A percentile compares a stretch with the other conserved stretches of the same genome.
Conservation (phyloP, 805 yeast species). For the Pichia nanzhaoensis region DNA sequence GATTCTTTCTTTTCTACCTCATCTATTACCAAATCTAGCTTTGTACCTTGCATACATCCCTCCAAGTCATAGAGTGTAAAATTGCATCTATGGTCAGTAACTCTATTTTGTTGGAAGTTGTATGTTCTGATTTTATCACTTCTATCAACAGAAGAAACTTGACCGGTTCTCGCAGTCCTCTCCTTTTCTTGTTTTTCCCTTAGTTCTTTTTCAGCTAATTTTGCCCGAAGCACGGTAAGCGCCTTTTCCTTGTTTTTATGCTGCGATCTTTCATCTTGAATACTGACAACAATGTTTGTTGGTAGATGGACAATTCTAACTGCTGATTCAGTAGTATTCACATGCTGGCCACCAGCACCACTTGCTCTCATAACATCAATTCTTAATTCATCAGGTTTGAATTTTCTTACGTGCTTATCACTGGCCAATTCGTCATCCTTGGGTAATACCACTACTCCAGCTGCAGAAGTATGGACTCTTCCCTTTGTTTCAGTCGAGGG, state of each 20-base stretch:
- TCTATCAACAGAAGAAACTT: conserved; percentile 83
- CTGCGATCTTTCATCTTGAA: conserved; percentile 94
- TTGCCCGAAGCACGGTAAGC: conserved; percentile 68
- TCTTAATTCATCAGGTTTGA: conserved; percentile 81
- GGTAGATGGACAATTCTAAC: conserved; percentile 90
- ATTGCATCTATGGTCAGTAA: conserved; percentile 92
- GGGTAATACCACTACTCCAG: conserved; percentile 92
- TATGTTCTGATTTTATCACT: conserved; percentile 92
- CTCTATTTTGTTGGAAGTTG: conserved; percentile 85
- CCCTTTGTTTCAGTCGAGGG: conserved; percentile 95
- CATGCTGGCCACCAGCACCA: conserved; percentile 98
- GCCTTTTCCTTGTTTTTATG: conserved; percentile 93
- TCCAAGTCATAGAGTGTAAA: conserved; percentile 68
- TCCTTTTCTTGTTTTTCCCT: conserved; percentile 59
- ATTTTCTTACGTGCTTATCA: conserved; percentile 41
- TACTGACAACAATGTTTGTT: conserved; percentile 79
- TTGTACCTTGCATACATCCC: conserved; percentile 56
- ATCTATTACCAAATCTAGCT: conserved; percentile 49
- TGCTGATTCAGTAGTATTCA: conserved; percentile 94
- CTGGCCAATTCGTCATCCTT: conserved; percentile 47
- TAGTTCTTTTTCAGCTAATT: conserved; percentile 76
- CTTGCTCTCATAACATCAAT: conserved; percentile 97
- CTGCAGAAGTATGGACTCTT: conserved; percentile 90
- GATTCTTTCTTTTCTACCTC: conserved; percentile 43
- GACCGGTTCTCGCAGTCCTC: conserved; percentile 62